Evolutionary conservation across 192 early-diverging fungal genomes (phyloP), one percentile per base, ranked within the genome.

Genomic region (Mortierella hygrophila): DNA sequence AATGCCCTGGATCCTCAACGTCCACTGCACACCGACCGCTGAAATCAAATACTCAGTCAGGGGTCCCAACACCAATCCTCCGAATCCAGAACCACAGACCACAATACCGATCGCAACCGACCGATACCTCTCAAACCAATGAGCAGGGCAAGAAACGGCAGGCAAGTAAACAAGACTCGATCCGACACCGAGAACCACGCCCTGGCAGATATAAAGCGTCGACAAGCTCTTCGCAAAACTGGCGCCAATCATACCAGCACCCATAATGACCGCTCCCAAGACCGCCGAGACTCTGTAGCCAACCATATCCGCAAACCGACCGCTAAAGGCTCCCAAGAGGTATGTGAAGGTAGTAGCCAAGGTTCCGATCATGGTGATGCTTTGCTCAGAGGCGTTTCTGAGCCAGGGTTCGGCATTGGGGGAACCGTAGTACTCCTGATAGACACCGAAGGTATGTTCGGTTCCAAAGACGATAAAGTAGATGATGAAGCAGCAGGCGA

Each of bases 111-210:
- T 81, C 8, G 77, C 89, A 70, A 85, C 69, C 32, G 87, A 88
- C 2, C 89, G 82, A 47, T 81, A 79, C 40, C 78, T 54, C 35
- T 83, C 77, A 65, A 85, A 90, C 81, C 85, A 89, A 80, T 89
- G 84, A 15, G 88, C 84, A 2, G 82, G 77, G 37, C 80, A 82
- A 6, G 82, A 76, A 29, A 90, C 65, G 8, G 88, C 88, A 2
- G 89, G 81, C 44, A 89, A 72, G 63, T 86, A 90, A 5, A 89
- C 89, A 37, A 90, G 80, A 57, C 78, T 81, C 8, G 84, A 88
- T 7, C 88, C 88, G n/a, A 89, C 69, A 54, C 89, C 89, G 9
- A 87, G 77, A 7, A 90, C 29, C 3, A 90, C 75, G 47, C 88
- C 89, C 55, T 90, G 83, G 29, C 78, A 80, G 29, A 85, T 69